Percentiles rank a stretch among this genome's conserved stretches.
phyloP scores from a whole-genome alignment of 768 basidiomycete species.

The Naganishia vishniacii region DNA sequence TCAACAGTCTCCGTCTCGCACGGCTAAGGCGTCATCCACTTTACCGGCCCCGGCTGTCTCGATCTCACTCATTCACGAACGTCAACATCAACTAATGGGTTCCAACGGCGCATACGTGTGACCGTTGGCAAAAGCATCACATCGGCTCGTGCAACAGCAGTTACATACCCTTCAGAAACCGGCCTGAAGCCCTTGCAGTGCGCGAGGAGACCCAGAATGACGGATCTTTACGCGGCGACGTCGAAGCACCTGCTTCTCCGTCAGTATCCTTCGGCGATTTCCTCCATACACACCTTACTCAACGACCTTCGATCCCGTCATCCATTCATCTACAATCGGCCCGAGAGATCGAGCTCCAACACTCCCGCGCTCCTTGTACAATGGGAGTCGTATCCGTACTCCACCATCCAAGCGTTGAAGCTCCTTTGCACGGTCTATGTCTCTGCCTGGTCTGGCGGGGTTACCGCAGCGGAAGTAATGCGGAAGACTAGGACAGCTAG shows the following conservation, averaged over 20 bases:
- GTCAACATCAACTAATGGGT: too few species aligned
- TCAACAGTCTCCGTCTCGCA: not conserved
- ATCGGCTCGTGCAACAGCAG: too few species aligned
- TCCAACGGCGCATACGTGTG: too few species aligned
- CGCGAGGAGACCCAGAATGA: not conserved
- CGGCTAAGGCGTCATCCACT: too few species aligned
- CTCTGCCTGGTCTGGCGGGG: constrained; percentile 9
- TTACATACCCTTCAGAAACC: too few species aligned
- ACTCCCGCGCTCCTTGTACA: constrained; percentile 5
- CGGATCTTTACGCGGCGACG: constrained; percentile 14
- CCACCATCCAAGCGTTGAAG: constrained; percentile 10
- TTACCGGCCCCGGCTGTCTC: too few species aligned
- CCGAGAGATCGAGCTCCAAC: not conserved
- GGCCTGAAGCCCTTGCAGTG: too few species aligned
- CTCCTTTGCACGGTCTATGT: constrained; percentile 11
- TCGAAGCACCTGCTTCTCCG: constrained; percentile 19
- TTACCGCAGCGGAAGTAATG: not conserved
- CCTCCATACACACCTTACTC: constrained; percentile 6
- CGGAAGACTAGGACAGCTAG: not conserved
- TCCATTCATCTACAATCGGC: constrained; percentile 19
- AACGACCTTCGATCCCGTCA: constrained; percentile 16
- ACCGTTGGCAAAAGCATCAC: too few species aligned
- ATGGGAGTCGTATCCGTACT: constrained; percentile 18
- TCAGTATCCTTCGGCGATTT: constrained; percentile 9
- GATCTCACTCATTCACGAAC: too few species aligned